A percentile compares a stretch with the other conserved stretches of the same genome.
Evolutionary conservation across 2,329 filamentous ascomycete species (phyloP).

Genomic region (Juglanconis sp.): DNA sequence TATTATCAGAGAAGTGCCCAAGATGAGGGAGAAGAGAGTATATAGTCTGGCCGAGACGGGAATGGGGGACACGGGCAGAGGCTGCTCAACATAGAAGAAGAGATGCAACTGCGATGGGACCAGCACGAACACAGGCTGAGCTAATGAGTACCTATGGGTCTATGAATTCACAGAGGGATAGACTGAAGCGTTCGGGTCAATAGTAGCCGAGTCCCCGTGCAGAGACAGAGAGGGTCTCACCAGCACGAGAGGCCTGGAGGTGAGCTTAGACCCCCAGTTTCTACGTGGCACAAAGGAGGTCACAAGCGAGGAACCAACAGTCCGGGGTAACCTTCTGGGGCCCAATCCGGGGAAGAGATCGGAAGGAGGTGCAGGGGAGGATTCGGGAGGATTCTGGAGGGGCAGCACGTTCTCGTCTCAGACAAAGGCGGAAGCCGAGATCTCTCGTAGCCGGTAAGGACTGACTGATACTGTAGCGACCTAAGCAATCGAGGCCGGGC

Average conservation of each 20-base stretch:
- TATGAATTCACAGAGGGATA: background rate
- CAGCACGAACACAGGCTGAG: background rate
- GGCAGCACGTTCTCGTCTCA: background rate
- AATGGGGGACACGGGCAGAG: background rate
- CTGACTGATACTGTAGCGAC: too few species aligned
- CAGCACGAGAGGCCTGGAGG: background rate
- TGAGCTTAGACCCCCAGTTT: background rate
- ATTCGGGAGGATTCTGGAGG: background rate
- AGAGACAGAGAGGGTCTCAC: background rate
- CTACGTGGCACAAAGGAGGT: background rate
- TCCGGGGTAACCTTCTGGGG: background rate
- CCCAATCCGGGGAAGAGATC: background rate
- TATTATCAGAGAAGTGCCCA: background rate
- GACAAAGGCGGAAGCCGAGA: background rate
- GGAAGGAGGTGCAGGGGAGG: background rate
- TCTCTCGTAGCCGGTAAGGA: background rate
- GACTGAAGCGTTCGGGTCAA: background rate
- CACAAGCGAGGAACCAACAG: background rate
- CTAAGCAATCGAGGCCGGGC: too few species aligned
- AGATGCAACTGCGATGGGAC: background rate
- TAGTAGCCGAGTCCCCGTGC: background rate
- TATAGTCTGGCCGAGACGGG: background rate
- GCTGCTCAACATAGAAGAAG: background rate
- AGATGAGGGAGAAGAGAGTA: background rate
- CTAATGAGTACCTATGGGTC: background rate